Evolutionary conservation across 768 basidiomycete genomes (phyloP).

Genomic region (Candolleomyces eurysporus): DNA sequence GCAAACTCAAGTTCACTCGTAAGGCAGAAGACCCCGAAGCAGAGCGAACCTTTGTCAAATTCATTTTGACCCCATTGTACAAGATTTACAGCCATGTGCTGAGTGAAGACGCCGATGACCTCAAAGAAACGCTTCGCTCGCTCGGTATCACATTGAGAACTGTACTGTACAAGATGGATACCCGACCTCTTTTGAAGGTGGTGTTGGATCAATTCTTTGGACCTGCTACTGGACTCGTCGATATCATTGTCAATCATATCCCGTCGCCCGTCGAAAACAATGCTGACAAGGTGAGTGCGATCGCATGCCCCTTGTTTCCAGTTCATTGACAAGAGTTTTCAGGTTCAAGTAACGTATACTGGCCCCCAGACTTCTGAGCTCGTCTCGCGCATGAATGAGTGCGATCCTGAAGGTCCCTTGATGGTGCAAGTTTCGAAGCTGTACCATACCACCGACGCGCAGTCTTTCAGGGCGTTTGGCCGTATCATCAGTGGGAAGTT

Average conservation of each 20-base stretch:
- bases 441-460: constrained; percentile 95
- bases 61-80: constrained; percentile 94
- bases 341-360: constrained; percentile 84
- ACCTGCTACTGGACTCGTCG: constrained; percentile 82
- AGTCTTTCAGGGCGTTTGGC: constrained; percentile 95
- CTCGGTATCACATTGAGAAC: constrained; percentile 88
- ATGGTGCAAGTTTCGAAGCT: constrained; percentile 94
- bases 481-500: constrained; percentile 92
- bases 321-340: not conserved
- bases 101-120: constrained; percentile 87
- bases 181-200: constrained; percentile 88
- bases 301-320: not conserved
- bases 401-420: constrained; percentile 81
- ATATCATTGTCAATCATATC: constrained; percentile 87
- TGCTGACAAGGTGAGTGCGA: constrained; percentile 51
- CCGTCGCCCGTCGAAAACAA: constrained; percentile 74
- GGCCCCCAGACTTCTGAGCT: constrained; percentile 84
- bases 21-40: constrained; percentile 79
- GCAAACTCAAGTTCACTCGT: constrained; percentile 69
- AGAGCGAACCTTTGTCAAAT: constrained; percentile 88
- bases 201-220: constrained; percentile 97
- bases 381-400: constrained; percentile 76
- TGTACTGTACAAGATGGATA: constrained; percentile 98
- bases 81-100: constrained; percentile 95
- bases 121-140: constrained; percentile 73